Percentiles rank a stretch among this genome's conserved stretches.
These are phyloP conservation scores for Arthrobotrys pseudoclavata DNA, from an alignment of 2,329 filamentous ascomycete species.

Conservation along the genomic window DNA sequence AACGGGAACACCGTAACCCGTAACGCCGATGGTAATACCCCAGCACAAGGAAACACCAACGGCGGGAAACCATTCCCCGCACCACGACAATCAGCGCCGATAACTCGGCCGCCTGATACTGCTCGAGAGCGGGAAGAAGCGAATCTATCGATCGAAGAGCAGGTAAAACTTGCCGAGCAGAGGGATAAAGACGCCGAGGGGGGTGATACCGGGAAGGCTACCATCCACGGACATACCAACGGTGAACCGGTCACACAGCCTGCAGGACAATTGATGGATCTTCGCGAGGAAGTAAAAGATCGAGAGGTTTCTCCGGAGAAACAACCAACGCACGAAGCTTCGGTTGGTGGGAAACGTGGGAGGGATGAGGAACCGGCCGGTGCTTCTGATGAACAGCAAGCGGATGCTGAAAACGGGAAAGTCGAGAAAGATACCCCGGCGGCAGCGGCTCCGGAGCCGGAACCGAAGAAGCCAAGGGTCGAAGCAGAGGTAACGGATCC, in stretches of 20 bases:
- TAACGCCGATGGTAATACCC: slow-evolving; percentile 73
- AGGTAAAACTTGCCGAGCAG: slow-evolving; percentile 8
- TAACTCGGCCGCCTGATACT: slow-evolving; percentile 28
- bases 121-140: slow-evolving; percentile 33
- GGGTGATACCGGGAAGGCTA: background rate
- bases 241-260: background rate
- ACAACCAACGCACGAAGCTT: slow-evolving; percentile 25
- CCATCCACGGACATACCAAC: slow-evolving; percentile 13
- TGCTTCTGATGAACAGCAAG: background rate
- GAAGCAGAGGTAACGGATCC: slow-evolving; percentile 12
- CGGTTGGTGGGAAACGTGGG: slow-evolving; percentile 46
- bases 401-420: slow-evolving; percentile 1
- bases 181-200: background rate
- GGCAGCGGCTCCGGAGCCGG: slow-evolving; percentile 30
- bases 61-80: slow-evolving; percentile 22
- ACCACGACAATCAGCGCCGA: slow-evolving; percentile 34
- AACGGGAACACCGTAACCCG: slow-evolving; percentile 77
- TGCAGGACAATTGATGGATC: slow-evolving; percentile 35
- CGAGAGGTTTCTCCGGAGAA: slow-evolving; percentile 33
- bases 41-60: slow-evolving; percentile 73
- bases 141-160: slow-evolving; percentile 36
- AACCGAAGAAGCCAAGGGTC: slow-evolving; percentile 49
- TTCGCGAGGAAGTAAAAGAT: slow-evolving; percentile 19
- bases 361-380: slow-evolving; percentile 27
- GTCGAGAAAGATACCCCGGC: background rate